Conservation (phyloP, 129 eudicot genomes). For the Daucus carota region DNA sequence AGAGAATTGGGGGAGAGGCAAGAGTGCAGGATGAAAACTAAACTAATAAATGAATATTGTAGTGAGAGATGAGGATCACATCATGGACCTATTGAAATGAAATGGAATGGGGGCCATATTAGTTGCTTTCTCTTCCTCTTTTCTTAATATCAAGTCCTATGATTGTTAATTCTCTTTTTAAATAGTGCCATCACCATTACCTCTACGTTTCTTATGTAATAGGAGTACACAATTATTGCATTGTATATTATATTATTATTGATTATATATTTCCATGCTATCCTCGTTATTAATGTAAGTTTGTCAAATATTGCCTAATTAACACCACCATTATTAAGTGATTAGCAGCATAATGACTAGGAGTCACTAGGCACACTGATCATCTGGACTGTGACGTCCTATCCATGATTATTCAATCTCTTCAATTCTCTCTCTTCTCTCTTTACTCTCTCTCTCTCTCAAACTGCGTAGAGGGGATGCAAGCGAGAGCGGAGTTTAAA, state of each 20-base stretch:
- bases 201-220: neutral
- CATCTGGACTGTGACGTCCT: slow-evolving; percentile 4
- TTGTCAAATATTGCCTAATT: neutral
- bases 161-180: neutral
- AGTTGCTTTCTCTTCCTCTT: slow-evolving; percentile 1
- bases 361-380: neutral
- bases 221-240: neutral
- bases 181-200: slow-evolving; percentile 6
- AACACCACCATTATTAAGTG: neutral
- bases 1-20: neutral
- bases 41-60: neutral
- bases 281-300: neutral
- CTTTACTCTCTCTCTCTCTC: too few species aligned
- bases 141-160: neutral
- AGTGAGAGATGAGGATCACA: slow-evolving; percentile 9
- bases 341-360: neutral
- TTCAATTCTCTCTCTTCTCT: too few species aligned
- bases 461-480: too few species aligned
- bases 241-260: neutral
- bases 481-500: too few species aligned
- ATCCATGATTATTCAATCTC: neutral
- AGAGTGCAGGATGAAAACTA: neutral
- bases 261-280: neutral
- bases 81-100: slow-evolving; percentile 13
- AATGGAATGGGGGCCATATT: slow-evolving; percentile 16